These are phyloP conservation scores for Aspergillus cavernicola DNA, from an alignment of 495 filamentous ascomycete genomes.

Conservation along the genomic window DNA sequence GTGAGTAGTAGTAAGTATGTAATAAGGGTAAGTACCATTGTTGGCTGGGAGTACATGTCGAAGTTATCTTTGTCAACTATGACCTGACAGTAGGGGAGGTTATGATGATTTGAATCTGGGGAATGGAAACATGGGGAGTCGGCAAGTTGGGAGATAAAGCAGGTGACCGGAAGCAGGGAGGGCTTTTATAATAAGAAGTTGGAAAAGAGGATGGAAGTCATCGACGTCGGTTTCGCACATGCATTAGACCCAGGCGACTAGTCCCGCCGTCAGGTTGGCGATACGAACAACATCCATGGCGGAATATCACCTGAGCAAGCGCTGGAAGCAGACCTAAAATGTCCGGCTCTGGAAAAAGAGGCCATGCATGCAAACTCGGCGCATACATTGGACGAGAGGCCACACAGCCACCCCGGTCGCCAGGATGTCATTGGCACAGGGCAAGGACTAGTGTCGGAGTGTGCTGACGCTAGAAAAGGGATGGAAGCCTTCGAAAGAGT, in stretches of 20 bases:
- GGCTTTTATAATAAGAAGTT: conserved; percentile 9
- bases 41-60: conserved; percentile 8
- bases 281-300: conserved; percentile 22
- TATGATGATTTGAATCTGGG: conserved; percentile 3
- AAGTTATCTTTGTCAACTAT: conserved; percentile 8
- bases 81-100: background rate
- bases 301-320: conserved; percentile 24
- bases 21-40: conserved; percentile 2
- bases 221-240: conserved; percentile 17
- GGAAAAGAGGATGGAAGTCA: too few relatives aligned
- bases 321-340: conserved; percentile 2
- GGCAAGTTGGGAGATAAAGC: conserved; percentile 5
- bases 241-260: conserved; percentile 16
- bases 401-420: conserved; percentile 18
- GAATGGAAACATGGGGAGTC: conserved; percentile 9
- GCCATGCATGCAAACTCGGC: conserved; percentile 13
- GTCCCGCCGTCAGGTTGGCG: conserved; percentile 7
- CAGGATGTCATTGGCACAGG: conserved; percentile 11
- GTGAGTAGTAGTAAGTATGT: background rate
- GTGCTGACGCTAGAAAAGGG: conserved; percentile 22
- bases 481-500: conserved; percentile 15
- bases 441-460: too few relatives aligned
- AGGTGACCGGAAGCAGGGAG: conserved; percentile 1
- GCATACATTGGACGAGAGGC: conserved; percentile 14
- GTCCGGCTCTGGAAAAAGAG: conserved; percentile 4